Base-by-base conservation (phyloP, 495 filamentous ascomycete species). In the Clohesyomyces aquaticus region DNA sequence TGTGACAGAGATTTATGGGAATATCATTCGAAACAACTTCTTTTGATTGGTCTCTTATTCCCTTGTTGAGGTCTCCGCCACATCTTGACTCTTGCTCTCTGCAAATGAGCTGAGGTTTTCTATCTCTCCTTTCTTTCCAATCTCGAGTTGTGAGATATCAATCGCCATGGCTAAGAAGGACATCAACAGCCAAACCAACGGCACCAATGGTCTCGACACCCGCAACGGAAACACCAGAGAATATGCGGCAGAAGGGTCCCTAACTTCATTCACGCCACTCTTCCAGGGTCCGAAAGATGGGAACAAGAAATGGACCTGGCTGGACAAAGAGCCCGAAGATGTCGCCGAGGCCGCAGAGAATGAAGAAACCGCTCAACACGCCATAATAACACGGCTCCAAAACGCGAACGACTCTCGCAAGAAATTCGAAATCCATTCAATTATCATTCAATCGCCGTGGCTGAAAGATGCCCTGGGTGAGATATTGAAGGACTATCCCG, bases 401-500 rank as follows among this genome's bases (percentile, higher is more conserved):
- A 64, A 57, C 23, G 42, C 61, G 10, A 41, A 81, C 55, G 79
- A 86, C 67, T 79, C 82, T 41, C 80, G 82, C 16, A 87, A 85
- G 75, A 83, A 81, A 53, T 76, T 87, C 27, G 72, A 81, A 19
- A 77, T 88, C 23, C 75, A 86, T 61, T 83, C 81, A 51, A 84
- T 91, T 61, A 76, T 88, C 19, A 71, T 91, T 4, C 87, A 90
- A 74, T 85, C 81, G 61, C 82, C 87, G 4, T 76, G 79, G 53
- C 74, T 89, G 38, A 86, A 87, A 73, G 75, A 74, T 10, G 78
- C 83, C 27, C 76, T 89, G 0, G 76, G 75, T 19, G 76, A 78
- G n/a, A 80, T 88, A 11, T 75, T 89, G 32, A 75, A 78, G 25
- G 82, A 79, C n/a, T 91, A 89, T 67, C 83, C 85, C 0, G 84